Evolutionary conservation across 2,329 filamentous ascomycete genomes (phyloP), one percentile per base, ranked within the genome.

Genomic region (Neurospora sp.): DNA sequence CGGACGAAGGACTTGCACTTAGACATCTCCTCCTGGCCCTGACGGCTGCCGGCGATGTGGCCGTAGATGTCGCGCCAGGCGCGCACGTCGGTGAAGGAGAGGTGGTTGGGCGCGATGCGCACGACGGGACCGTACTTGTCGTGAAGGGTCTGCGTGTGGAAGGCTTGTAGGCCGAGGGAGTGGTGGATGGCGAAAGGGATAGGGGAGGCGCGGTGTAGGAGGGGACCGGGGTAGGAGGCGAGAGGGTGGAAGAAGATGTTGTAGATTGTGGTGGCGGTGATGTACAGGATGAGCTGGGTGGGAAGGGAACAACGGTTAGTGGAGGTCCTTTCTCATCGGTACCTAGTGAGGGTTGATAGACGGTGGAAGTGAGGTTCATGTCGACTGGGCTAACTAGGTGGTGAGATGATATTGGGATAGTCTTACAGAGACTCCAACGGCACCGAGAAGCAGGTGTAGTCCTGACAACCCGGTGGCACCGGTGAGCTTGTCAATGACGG

Each of bases 11-110:
- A 7, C 10, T 7, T 19, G 39, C 15, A 17, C 67, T 71, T 71
- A 17, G 10, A 2, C 66, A 68, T 40, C 40, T 72, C 68, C n/a
- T 38, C 67, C 9, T 19, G 13, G 28, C 69, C 71, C 2, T 46
- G 38, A 10, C 68, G 68, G 66, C 68, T 68, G 38, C 46, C 62
- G 42, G 68, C 23, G 17, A 66, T 73, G 66, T 75, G 73, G 28
- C 79, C 78, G 69, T 81, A 81, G 66, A 83, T 82, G 62, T 83
- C 80, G 69, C 79, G 77, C 78, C 79, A 83, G 13, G 74, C 73
- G 1, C 75, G 70, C 4, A 76, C 73, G 28, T 74, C 71, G 67
- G 75, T 78, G 74, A 80, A 83, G 8, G 79, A 79, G 11, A 84
- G 76, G 68, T 82, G 79, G 42, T 80, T 76, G 2, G 81, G 81